A percentile compares a stretch with the other conserved stretches of the same genome.
Evolutionary conservation across 179 eudicot species (phyloP).

Genomic region (Dionaea muscipula): DNA sequence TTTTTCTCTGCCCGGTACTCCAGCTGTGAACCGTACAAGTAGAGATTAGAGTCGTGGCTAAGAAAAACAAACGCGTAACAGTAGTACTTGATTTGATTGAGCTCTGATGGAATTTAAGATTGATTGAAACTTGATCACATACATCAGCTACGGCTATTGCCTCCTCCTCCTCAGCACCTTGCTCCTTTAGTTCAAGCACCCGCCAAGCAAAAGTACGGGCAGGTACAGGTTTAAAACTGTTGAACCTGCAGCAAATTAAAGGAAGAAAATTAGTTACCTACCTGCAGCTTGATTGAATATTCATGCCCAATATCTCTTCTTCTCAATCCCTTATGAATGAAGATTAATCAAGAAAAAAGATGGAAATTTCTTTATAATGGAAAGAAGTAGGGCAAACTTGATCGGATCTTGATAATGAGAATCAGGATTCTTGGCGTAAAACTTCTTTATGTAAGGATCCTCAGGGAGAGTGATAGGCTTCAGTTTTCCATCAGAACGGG

Average conservation of each 20-base stretch:
- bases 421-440: constrained; percentile 62
- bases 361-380: not conserved
- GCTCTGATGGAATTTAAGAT: too few species aligned
- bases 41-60: not conserved
- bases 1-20: constrained; percentile 60
- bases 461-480: constrained; percentile 63
- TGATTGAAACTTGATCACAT: constrained; percentile 15
- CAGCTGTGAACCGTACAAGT: constrained; percentile 29
- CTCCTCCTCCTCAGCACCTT: constrained; percentile 47
- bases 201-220: constrained; percentile 55
- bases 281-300: too few species aligned
- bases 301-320: too few species aligned
- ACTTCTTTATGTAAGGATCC: constrained; percentile 56
- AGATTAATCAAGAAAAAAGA: not conserved
- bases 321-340: not conserved
- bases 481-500: constrained; percentile 51
- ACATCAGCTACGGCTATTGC: constrained; percentile 75
- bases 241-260: constrained; percentile 25
- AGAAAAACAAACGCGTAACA: not conserved
- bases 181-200: constrained; percentile 60
- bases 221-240: constrained; percentile 47
- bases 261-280: not conserved
- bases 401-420: constrained; percentile 71
- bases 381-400: constrained; percentile 33
- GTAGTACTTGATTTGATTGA: not conserved